Base-by-base conservation (phyloP, 2,329 filamentous ascomycete genomes). In the Drechslera avenae region DNA sequence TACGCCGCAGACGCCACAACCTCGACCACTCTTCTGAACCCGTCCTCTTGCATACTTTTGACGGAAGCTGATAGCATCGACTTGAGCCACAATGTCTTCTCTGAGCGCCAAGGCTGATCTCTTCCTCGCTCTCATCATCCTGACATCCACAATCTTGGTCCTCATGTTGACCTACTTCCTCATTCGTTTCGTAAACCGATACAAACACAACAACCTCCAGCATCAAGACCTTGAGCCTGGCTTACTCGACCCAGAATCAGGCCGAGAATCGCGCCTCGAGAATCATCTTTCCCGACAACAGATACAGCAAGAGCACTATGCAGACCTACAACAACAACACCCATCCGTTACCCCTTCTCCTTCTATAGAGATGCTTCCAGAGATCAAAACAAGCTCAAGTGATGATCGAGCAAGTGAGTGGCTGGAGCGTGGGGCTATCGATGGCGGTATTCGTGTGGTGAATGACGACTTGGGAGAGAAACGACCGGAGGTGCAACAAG, bases 321-420 rank as follows among this genome's bases (percentile, higher is more conserved):
- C 49, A 13, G 46, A 54, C 14, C 28, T 34, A 10, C 18, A 52
- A 10, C 56, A 55, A 18, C 54, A 49, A 12, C 35, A 48, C 9
- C 50, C 56, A 18, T 43, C 46, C 5, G 33, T 47, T 12, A 32
- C 51, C 6, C 51, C 42, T 10, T 39, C 46, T 5, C 53, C 51
- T 13, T 46, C 50, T 13, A 52, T 57, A n/a, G 46, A 62, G 41
- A 18, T 56, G 16, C 35, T 55, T 4, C 45, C 51, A 2, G 40
- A 54, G 19, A 60, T 59, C 12, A 47, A 46, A 8, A 57, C 54
- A 18, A 57, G 37, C 16, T 43, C 39, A 5, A 35, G 45, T 5
- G 57, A 50, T n/a, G 55, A 62, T 3, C 56, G 50, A 35, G 56
- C 58, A 10, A 54, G 53, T 23, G 45, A 55, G 28, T 64, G 62